A percentile compares a stretch with the other conserved stretches of the same genome.
These are phyloP conservation scores for Umbelopsis sp. DNA, from an alignment of 192 early-diverging fungal species.

Conservation along the genomic window DNA sequence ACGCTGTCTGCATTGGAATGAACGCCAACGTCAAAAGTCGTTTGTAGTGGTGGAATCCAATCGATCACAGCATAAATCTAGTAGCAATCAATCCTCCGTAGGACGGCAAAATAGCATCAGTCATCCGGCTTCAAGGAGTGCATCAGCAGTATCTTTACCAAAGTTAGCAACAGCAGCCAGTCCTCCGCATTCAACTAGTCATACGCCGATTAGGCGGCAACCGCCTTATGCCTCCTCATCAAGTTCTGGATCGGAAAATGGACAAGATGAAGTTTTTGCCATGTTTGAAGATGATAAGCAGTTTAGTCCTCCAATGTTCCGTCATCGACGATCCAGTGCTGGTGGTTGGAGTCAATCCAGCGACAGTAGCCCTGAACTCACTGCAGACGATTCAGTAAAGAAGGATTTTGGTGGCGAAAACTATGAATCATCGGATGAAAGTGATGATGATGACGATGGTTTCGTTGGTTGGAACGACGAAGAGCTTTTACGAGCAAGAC, in stretches of 20 bases:
- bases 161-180: neutral
- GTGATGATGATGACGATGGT: constrained; percentile 15
- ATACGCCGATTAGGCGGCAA: neutral
- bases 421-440: constrained; percentile 17
- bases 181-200: neutral
- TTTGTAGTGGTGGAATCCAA: constrained; percentile 57
- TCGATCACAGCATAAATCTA: constrained; percentile 8
- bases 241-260: constrained; percentile 13
- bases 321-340: constrained; percentile 4
- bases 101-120: constrained; percentile 14
- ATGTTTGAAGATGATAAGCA: constrained; percentile 27
- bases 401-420: neutral
- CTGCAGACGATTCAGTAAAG: neutral
- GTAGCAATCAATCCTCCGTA: neutral
- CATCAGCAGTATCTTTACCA: neutral
- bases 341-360: constrained; percentile 9
- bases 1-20: constrained; percentile 92
- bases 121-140: constrained; percentile 5
- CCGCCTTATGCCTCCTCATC: neutral
- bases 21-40: constrained; percentile 85
- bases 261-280: constrained; percentile 31
- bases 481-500: constrained; percentile 28
- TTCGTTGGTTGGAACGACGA: constrained; percentile 31
- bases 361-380: neutral
- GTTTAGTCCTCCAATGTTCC: neutral